These are phyloP conservation scores for Didymella segeticola DNA, from an alignment of 2,329 filamentous ascomycete species.

Conservation along the genomic window DNA sequence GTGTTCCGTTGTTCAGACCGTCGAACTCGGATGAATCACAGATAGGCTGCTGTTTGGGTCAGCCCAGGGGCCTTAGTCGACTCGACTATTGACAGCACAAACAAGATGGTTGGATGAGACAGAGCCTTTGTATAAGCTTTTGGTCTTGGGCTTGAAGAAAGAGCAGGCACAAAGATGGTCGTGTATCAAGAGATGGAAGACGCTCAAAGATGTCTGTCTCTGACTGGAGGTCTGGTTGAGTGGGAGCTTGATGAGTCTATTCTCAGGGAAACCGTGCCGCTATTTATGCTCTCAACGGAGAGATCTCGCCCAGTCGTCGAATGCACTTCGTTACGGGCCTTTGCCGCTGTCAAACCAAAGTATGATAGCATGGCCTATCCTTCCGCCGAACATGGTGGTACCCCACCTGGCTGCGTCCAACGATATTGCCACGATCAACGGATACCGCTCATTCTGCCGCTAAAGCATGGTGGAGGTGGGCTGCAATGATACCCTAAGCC, in stretches of 20 bases:
- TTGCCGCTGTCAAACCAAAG: slow-evolving; percentile 44
- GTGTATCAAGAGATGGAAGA: slow-evolving; percentile 41
- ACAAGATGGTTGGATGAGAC: slow-evolving; percentile 46
- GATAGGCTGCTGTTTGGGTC: slow-evolving; percentile 24
- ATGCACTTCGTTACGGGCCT: slow-evolving; percentile 36
- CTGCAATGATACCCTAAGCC: slow-evolving; percentile 55
- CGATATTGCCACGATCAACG: slow-evolving; percentile 54
- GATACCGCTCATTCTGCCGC: slow-evolving; percentile 52
- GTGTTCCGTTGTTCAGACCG: slow-evolving; percentile 31
- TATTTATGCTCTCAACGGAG: slow-evolving; percentile 51
- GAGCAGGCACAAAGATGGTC: slow-evolving; percentile 30
- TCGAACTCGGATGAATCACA: slow-evolving; percentile 24
- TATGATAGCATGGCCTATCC: slow-evolving; percentile 48
- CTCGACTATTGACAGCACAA: slow-evolving; percentile 32
- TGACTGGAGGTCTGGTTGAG: slow-evolving; percentile 38
- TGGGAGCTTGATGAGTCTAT: slow-evolving; percentile 38
- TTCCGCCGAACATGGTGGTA: slow-evolving; percentile 49
- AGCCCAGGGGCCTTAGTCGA: slow-evolving; percentile 38
- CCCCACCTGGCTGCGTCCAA: slow-evolving; percentile 53
- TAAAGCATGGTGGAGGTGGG: slow-evolving; percentile 51
- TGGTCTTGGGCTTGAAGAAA: slow-evolving; percentile 22
- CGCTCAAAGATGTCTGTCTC: slow-evolving; percentile 30
- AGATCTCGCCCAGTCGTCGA: slow-evolving; percentile 32
- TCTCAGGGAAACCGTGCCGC: slow-evolving; percentile 35
- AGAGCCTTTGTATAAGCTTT: slow-evolving; percentile 17